A percentile compares a stretch with the other conserved stretches of the same genome.
Conservation (phyloP, 148 eudicot species). For the Dianthus caryophyllus region DNA sequence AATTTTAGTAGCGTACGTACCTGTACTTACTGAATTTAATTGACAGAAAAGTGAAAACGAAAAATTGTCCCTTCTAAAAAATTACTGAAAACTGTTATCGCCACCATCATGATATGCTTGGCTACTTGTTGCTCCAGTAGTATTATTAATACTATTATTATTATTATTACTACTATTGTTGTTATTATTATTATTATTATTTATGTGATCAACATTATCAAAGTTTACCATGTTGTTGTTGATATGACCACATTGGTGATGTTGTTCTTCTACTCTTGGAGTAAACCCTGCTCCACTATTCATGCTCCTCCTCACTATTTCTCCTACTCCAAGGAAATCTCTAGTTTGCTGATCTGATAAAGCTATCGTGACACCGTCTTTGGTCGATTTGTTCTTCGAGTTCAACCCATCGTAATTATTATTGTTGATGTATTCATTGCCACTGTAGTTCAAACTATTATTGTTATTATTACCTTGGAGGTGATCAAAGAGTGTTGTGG, state of each 20-base stretch:
- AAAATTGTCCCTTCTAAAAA: not conserved
- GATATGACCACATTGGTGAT: not conserved
- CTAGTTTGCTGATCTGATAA: constrained; percentile 47
- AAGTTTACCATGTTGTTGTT: constrained; percentile 13
- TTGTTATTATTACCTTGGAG: not conserved
- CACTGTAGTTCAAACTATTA: constrained; percentile 20
- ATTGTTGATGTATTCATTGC: not conserved
- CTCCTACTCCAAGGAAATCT: constrained; percentile 65
- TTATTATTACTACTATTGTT: constrained; percentile 12
- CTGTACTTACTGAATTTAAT: constrained; percentile 27
- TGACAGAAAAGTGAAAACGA: too few relatives aligned
- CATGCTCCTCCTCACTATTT: constrained; percentile 52
- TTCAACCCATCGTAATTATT: constrained; percentile 29
- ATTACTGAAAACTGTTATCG: constrained; percentile 19
- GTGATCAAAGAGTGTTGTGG: constrained; percentile 25
- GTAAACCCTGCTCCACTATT: constrained; percentile 29
- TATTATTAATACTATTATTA: not conserved
- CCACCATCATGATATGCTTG: constrained; percentile 10
- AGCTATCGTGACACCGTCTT: constrained; percentile 26
- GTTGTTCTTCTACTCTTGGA: constrained; percentile 20
- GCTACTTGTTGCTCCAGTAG: not conserved
- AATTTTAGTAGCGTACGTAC: constrained; percentile 20
- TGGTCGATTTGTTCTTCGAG: constrained; percentile 18
- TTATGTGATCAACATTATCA: constrained; percentile 4
- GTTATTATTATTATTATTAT: constrained; percentile 14